Evolutionary conservation across 2,329 filamentous ascomycete species (phyloP), one percentile per base, ranked within the genome.

Genomic region (Triangularia setosa): DNA sequence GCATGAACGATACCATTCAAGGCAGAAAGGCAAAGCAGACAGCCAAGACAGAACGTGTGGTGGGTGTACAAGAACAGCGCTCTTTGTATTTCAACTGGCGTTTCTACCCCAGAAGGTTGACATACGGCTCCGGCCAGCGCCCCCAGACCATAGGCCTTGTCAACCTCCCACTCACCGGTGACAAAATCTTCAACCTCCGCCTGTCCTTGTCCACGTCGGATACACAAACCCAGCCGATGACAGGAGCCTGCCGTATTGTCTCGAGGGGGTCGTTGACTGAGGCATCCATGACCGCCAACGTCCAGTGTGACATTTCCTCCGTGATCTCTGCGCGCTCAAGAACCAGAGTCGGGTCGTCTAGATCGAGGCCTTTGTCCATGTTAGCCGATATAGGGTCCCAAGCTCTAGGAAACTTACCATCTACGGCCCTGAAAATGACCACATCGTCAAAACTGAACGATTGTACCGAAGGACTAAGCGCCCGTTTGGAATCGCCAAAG

Each of bases 211-310:
- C 93, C 3, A 98, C 92, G 67, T 97, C 92, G 0, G 92, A 90
- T 16, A 98, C 90, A 73, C 97, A 97, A 28, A 97, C 84, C 73
- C 96, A 99, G 0, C 95, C 95, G 84, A 96, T 90, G 28, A 98
- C 88, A 63, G 89, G 90, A 7, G 93, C 88, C 70, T 93, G 90
- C 12, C 92, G 85, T 54, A 98, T 88, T 1, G 86, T 84, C 57
- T 91, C 87, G 6, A 90, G 84, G 0, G 84, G 79, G 66, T 95
- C 92, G 56, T 85, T 87, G 0, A 85, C 77, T 1, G 86, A 83
- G 55, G 90, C 92, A 73, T 93, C 88, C 76, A 96, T 92, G 61
- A 99, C 88, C 0, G 94, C 92, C 8, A 98, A 80, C 0, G 96
- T 84, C 74, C 90, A 91, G 73, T 96, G 93, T 67, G 92, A 85